Conservation (phyloP, 2,329 filamentous ascomycete genomes). For the Nemania sp. region DNA sequence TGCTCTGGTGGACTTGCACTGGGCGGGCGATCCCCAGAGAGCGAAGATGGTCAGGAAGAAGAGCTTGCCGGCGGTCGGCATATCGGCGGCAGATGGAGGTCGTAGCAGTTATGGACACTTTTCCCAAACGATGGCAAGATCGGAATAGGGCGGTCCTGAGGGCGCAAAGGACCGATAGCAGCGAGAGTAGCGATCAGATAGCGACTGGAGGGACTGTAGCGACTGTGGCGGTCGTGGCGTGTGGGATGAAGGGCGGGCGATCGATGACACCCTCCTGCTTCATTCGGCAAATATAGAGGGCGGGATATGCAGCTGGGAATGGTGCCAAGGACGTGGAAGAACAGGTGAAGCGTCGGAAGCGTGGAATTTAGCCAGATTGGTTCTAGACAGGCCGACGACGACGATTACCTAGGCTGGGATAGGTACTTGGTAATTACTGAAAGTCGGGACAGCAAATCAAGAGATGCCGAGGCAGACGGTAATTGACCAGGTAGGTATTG, state of each 20-base stretch:
- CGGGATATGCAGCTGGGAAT: background rate
- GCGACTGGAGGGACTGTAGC: too few species aligned
- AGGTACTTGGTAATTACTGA: background rate
- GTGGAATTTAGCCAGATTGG: constrained; percentile 31
- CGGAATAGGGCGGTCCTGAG: background rate
- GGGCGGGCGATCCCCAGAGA: constrained; percentile 55
- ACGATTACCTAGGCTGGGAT: too few species aligned
- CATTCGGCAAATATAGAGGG: constrained; percentile 25
- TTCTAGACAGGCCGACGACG: background rate
- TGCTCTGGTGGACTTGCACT: constrained; percentile 47
- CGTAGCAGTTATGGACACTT: constrained; percentile 25
- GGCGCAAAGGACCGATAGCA: constrained; percentile 6
- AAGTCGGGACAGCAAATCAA: background rate
- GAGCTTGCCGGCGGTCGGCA: constrained; percentile 58
- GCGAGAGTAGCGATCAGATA: too few species aligned
- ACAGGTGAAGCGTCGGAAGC: constrained; percentile 14
- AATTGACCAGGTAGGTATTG: too few species aligned
- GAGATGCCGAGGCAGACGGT: too few species aligned
- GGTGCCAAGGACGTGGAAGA: background rate
- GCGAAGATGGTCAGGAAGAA: constrained; percentile 62
- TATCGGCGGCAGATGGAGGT: constrained; percentile 39
- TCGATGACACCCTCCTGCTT: constrained; percentile 25
- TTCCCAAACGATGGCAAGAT: constrained; percentile 12
- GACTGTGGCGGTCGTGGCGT: background rate
- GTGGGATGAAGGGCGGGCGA: background rate